A percentile compares a stretch with the other conserved stretches of the same genome.
phyloP scores from a whole-genome alignment of 1,284 basidiomycete genomes.

The Heterobasidion irregulare region DNA sequence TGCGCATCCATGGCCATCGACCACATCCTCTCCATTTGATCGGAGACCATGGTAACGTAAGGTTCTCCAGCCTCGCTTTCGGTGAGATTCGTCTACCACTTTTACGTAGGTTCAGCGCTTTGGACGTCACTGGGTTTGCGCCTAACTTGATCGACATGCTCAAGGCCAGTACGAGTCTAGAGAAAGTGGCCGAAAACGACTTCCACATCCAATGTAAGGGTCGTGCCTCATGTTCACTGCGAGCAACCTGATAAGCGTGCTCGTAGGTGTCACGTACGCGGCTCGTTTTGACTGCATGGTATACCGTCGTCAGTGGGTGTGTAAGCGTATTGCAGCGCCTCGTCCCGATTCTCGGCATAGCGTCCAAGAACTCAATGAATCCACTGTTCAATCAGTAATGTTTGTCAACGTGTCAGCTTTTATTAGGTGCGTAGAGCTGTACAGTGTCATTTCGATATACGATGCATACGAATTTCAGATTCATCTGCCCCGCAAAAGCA shows the following conservation, averaged over 20 bases:
- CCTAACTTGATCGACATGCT: conserved; percentile 71
- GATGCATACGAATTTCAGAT: conserved; percentile 35
- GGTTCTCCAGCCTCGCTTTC: background rate
- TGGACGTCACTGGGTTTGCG: conserved; percentile 82
- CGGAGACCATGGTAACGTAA: conserved; percentile 54
- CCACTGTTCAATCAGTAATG: conserved; percentile 97
- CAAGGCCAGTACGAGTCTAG: conserved; percentile 73
- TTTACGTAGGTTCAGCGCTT: conserved; percentile 66
- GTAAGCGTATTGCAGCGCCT: conserved; percentile 69
- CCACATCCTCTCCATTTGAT: conserved; percentile 81
- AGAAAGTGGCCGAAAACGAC: conserved; percentile 96
- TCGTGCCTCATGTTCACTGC: conserved; percentile 17
- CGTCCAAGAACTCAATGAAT: conserved; percentile 95
- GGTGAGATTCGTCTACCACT: background rate
- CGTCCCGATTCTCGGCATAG: conserved; percentile 78
- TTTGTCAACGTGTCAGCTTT: conserved; percentile 94
- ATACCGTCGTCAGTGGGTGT: conserved; percentile 65
- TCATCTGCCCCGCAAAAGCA: conserved; percentile 68
- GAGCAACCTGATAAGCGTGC: background rate
- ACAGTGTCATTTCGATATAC: background rate
- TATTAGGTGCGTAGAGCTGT: conserved; percentile 50
- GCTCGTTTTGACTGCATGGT: conserved; percentile 83
- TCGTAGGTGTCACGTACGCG: conserved; percentile 74
- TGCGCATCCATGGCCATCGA: conserved; percentile 93
- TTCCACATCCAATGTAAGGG: conserved; percentile 90